phyloP scores from a whole-genome alignment of 1,284 basidiomycete species.

The Tylopilus orsonianus region DNA sequence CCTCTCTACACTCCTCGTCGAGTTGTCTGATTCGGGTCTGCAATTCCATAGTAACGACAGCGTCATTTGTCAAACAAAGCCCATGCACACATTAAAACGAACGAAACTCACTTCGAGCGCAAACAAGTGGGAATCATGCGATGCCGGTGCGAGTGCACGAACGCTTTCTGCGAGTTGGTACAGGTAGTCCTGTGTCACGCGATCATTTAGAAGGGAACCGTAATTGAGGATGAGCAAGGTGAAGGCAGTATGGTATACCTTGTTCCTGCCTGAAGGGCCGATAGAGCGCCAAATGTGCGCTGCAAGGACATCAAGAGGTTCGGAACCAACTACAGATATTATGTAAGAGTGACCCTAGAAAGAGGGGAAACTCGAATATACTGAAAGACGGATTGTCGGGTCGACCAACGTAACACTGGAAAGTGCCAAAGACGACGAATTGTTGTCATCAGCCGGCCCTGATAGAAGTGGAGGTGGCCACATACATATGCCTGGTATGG shows the following conservation, averaged over 20 bases:
- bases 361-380: slow-evolving; percentile 25
- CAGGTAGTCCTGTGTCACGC: slow-evolving; percentile 65
- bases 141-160: slow-evolving; percentile 67
- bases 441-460: not conserved
- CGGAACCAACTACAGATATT: slow-evolving; percentile 63
- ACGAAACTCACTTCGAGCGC: slow-evolving; percentile 59
- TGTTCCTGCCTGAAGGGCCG: slow-evolving; percentile 85
- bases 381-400: slow-evolving; percentile 65
- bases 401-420: slow-evolving; percentile 60
- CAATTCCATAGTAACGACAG: not conserved
- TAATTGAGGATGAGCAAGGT: too few relatives aligned
- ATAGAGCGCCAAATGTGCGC: slow-evolving; percentile 68
- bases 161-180: slow-evolving; percentile 72
- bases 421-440: not conserved
- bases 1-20: slow-evolving; percentile 7
- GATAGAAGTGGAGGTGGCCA: not conserved
- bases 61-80: not conserved
- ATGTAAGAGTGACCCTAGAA: not conserved
- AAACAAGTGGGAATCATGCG: slow-evolving; percentile 74
- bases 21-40: slow-evolving; percentile 20
- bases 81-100: not conserved
- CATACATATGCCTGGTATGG: slow-evolving; percentile 23
- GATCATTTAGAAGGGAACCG: too few relatives aligned
- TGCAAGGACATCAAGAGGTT: slow-evolving; percentile 68
- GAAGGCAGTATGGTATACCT: slow-evolving; percentile 41